Conservation (phyloP, 73 alveolate genomes). For the Blepharisma stoltei region DNA sequence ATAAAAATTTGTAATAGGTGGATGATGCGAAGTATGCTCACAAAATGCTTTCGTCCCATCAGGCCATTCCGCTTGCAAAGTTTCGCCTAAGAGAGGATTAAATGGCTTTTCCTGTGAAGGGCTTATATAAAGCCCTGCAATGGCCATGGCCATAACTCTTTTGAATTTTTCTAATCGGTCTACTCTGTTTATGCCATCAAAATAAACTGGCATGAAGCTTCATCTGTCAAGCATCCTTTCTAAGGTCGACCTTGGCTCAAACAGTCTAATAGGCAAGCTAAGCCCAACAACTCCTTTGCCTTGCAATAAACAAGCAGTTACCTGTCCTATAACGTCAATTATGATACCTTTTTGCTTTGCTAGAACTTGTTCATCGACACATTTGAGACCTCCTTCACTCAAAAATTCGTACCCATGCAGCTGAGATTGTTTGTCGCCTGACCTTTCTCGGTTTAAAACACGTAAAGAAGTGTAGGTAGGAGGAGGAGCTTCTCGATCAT, state of each 20-base stretch:
- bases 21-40: constrained; percentile 91
- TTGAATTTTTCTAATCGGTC: constrained; percentile 77
- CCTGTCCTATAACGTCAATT: constrained; percentile 56
- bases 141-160: constrained; percentile 56
- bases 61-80: constrained; percentile 78
- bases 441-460: no score
- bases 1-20: constrained; percentile 80
- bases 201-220: constrained; percentile 62
- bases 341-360: constrained; percentile 64
- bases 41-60: constrained; percentile 80
- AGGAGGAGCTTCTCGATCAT: constrained; percentile 47
- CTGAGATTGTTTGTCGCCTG: no score
- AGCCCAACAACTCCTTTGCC: constrained; percentile 75
- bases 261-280: constrained; percentile 76
- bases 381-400: constrained; percentile 60
- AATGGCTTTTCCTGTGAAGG: constrained; percentile 79
- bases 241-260: constrained; percentile 66
- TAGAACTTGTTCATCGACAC: constrained; percentile 60
- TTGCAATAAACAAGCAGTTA: constrained; percentile 62
- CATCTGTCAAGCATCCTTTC: constrained; percentile 73
- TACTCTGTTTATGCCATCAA: constrained; percentile 46
- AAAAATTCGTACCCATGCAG: neutral
- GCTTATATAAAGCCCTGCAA: constrained; percentile 68
- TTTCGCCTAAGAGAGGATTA: constrained; percentile 91
- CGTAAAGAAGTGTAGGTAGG: constrained; percentile 32